Conservation (phyloP, 2,329 filamentous ascomycete genomes). For the Ceratocystis alfenasii region DNA sequence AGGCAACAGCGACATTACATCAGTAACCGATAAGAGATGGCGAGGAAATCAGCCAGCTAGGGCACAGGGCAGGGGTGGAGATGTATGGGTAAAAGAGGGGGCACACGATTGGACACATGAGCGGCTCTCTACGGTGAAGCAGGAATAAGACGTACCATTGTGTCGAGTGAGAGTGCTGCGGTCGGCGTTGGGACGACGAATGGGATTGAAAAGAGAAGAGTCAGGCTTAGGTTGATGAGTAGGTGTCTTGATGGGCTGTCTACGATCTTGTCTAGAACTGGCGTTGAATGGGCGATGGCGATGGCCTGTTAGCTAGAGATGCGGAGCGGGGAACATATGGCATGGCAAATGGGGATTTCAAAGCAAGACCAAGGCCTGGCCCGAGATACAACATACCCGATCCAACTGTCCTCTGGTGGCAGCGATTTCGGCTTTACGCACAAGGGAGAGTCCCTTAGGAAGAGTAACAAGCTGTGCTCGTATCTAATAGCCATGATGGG, state of each 20-base stretch:
- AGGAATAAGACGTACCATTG: not conserved
- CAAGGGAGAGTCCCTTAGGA: conserved; percentile 68
- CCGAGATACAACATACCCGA: conserved; percentile 55
- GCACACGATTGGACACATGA: too few species aligned
- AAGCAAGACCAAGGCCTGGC: not conserved
- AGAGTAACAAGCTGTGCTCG: conserved; percentile 61
- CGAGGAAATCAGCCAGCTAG: not conserved
- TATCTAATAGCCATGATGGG: conserved; percentile 43
- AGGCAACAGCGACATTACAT: too few species aligned
- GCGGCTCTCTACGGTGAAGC: too few species aligned
- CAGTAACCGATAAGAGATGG: not conserved
- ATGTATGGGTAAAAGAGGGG: not conserved
- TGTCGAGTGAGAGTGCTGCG: conserved; percentile 16
- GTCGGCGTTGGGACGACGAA: conserved; percentile 12
- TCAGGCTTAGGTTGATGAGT: conserved; percentile 22
- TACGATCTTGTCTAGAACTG: conserved; percentile 13
- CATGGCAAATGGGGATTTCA: not conserved
- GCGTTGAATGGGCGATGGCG: not conserved
- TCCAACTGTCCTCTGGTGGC: conserved; percentile 85
- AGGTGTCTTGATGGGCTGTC: conserved; percentile 20
- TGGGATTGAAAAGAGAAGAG: conserved; percentile 24
- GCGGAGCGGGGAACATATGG: not conserved
- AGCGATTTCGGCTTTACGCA: conserved; percentile 67
- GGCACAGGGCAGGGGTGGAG: not conserved
- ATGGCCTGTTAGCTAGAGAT: not conserved